Base-by-base conservation (phyloP, 805 yeast genomes). In the Kazachstania martiniae region DNA sequence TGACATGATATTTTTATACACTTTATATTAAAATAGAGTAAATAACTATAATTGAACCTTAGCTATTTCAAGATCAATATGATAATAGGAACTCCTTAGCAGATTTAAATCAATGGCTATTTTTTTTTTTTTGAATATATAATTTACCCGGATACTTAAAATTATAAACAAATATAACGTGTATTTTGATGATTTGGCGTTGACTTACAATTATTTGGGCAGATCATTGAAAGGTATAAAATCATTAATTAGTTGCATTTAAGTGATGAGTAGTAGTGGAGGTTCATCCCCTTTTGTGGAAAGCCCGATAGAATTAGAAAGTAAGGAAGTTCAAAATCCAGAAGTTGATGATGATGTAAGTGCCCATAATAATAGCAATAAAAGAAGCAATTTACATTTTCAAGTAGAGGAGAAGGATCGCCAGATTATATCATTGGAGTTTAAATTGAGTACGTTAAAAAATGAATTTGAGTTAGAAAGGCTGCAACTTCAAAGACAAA, bases 221-320 rank as follows among this genome's bases (percentile, higher is more conserved):
- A n/a, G n/a, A n/a, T n/a, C n/a, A n/a, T n/a, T n/a, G n/a, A n/a
- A n/a, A n/a, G 27, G 25, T 15, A 13, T 21, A 12, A 47, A 45
- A n/a, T n/a, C n/a, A n/a, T n/a, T n/a, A n/a, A n/a, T n/a, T n/a
- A n/a, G n/a, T n/a, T n/a, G n/a, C n/a, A n/a, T n/a, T n/a, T n/a
- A n/a, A n/a, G 47, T 19, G 38, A 43, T 28, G 46, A 42, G 37
- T 35, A 47, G 43, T 23, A 49, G 46, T 34, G 54, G 48, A 23
- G 53, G 55, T n/a, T 53, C 60, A 4, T 55, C 65, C 3, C 65
- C 66, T 1, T 61, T 62, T 43, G 36, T 61, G 3, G 64, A 61
- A 27, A 38, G 50, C 3, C 65, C 63, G 5, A 25, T 36, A 8
- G 35, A 30, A 12, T 22, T 25, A 34, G 21, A 19, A 33, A 25